Evolutionary conservation across 2,329 filamentous ascomycete genomes (phyloP).

Genomic region (Westerdykella aurantiaca): DNA sequence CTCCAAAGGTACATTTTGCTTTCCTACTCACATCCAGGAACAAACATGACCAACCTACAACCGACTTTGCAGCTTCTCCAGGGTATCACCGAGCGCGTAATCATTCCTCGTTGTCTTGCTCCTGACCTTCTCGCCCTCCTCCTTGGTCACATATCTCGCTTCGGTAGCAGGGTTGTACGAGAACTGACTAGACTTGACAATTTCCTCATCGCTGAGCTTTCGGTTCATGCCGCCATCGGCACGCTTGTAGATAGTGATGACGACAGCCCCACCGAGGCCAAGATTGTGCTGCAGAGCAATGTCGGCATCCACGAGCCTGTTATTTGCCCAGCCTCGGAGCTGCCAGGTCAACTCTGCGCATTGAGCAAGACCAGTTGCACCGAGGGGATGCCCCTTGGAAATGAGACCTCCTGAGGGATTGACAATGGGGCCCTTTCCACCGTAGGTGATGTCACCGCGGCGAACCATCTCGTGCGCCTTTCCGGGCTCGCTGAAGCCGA

Average conservation of each 20-base stretch:
- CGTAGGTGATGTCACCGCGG: slow-evolving; percentile 82
- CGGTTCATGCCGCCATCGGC: slow-evolving; percentile 66
- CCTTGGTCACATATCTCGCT: slow-evolving; percentile 77
- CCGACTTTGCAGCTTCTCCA: slow-evolving; percentile 64
- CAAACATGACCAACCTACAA: slow-evolving; percentile 42
- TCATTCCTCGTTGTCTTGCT: slow-evolving; percentile 59
- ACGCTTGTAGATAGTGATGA: slow-evolving; percentile 81
- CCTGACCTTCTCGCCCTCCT: slow-evolving; percentile 62
- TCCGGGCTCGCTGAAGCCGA: slow-evolving; percentile 69
- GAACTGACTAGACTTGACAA: slow-evolving; percentile 61
- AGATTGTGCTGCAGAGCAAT: slow-evolving; percentile 86
- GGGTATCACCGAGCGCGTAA: slow-evolving; percentile 72
- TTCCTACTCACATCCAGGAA: background rate
- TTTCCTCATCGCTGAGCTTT: slow-evolving; percentile 55
- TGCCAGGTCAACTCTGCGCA: slow-evolving; percentile 95
- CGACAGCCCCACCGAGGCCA: slow-evolving; percentile 81
- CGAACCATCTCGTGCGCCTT: slow-evolving; percentile 90
- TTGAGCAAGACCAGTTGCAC: slow-evolving; percentile 86
- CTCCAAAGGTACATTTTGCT: too few relatives aligned
- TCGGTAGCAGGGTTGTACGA: slow-evolving; percentile 89
- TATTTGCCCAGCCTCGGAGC: slow-evolving; percentile 90
- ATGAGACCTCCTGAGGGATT: slow-evolving; percentile 93
- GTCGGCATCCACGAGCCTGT: slow-evolving; percentile 64
- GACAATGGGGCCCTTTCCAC: slow-evolving; percentile 65
- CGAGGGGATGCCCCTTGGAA: slow-evolving; percentile 89